Base-by-base conservation (phyloP, 2,329 filamentous ascomycete species). In the Ophiosphaerella herpotricha region DNA sequence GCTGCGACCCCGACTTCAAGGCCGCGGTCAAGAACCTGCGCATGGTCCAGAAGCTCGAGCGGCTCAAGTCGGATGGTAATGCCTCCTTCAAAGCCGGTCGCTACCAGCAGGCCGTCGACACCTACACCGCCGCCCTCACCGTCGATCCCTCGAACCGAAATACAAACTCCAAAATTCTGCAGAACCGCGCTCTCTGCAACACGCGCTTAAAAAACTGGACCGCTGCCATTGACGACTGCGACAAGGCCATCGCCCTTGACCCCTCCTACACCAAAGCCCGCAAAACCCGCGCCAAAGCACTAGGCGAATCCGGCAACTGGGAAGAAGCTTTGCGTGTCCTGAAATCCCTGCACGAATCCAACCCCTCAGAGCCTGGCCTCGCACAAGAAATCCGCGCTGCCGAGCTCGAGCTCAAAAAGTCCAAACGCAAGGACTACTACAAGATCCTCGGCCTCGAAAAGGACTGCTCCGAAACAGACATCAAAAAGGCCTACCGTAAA, bases 401-500 rank as follows among this genome's bases (percentile, higher is more conserved):
- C 1, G 93, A 99, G 77, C 79, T 97, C 23, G 94, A 99, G 77
- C 79, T 97, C 57, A 99, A 99, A 86, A 97, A 97, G 86, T 89
- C 89, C 73, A 89, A 93, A 77, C 84, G 94, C 55, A 99, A 99
- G 77, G 94, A 99, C 70, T 97, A 96, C 78, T 99, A 99, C 81
- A 97, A 97, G 83, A 96, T 97, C 60, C 85, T 99, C 45, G 89
- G 87, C 5, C 78, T 99, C 7, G 80, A 88, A 50, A 97, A 97
- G 80, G 88, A 92, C 55, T 91, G 91, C 33, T 84, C 83, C 35
- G 91, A 96, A 18, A 81, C 81, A 49, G 85, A 94, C 46, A 94
- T 99, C 79, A 99, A 97, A 82, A 93, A 92, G 78, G 94, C 93
- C 1, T 99, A 99, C 79, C 86, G 93, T 60, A 96, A 94, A 76